These are phyloP conservation scores for Quercus rubra DNA, from an alignment of 306 rosid genomes.

Conservation along the genomic window DNA sequence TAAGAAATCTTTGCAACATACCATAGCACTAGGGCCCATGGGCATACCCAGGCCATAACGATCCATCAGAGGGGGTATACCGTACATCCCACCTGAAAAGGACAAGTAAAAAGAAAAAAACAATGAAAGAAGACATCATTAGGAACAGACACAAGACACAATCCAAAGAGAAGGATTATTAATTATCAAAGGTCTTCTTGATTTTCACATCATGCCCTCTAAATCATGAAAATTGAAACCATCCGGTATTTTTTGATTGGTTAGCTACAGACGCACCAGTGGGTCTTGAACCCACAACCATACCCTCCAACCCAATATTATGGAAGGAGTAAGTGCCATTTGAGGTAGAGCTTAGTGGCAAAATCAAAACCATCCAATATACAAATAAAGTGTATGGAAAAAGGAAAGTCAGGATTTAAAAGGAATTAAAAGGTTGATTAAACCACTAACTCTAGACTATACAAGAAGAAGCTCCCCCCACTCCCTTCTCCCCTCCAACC, in stretches of 20 bases:
- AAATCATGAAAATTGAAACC: not conserved
- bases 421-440: not conserved
- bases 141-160: not conserved
- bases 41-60: constrained; percentile 91
- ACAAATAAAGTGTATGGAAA: not conserved
- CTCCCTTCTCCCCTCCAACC: not conserved
- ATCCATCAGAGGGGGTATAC: constrained; percentile 78
- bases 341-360: too few species aligned
- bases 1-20: constrained; percentile 28
- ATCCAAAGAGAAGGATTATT: not conserved
- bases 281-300: too few species aligned
- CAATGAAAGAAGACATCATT: constrained; percentile 6
- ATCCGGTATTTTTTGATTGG: too few species aligned
- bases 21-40: constrained; percentile 84
- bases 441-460: not conserved
- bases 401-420: not conserved
- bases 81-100: constrained; percentile 81
- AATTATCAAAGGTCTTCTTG: not conserved
- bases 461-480: not conserved
- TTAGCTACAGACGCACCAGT: too few species aligned
- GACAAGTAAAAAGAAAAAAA: constrained; percentile 10
- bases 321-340: too few species aligned
- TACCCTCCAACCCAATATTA: too few species aligned
- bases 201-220: not conserved
- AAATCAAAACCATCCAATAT: not conserved